Percentiles rank a stretch among this genome's conserved stretches.
These are phyloP conservation scores for Hippophae gyantsensis DNA, from an alignment of 306 rosid genomes.

Conservation along the genomic window DNA sequence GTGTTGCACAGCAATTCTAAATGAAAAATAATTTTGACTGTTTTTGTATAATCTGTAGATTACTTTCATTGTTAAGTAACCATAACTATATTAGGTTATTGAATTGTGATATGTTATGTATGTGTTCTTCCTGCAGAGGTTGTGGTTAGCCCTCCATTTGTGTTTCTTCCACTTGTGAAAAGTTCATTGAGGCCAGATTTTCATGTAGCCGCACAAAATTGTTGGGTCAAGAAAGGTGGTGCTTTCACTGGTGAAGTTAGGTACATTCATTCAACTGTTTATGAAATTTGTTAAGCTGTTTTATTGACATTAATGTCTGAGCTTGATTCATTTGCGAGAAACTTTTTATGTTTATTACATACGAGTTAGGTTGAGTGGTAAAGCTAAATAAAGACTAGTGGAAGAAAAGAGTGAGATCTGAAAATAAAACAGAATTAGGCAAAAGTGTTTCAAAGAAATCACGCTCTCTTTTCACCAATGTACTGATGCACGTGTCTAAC, in stretches of 20 bases:
- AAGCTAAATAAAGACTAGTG: too few species aligned
- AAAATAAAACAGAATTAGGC: too few species aligned
- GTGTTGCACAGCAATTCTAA: too few species aligned
- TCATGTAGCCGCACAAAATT: conserved; percentile 74
- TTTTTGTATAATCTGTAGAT: background rate
- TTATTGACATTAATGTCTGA: background rate
- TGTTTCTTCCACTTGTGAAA: conserved; percentile 55
- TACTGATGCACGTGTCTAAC: too few species aligned
- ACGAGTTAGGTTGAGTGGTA: too few species aligned
- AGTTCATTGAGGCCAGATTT: conserved; percentile 52
- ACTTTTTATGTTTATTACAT: background rate
- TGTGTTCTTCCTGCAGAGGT: conserved; percentile 40
- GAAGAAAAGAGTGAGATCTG: too few species aligned
- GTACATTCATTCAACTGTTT: conserved; percentile 23
- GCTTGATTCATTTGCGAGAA: background rate
- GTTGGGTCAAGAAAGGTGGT: conserved; percentile 86
- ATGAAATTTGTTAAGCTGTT: background rate
- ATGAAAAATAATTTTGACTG: background rate
- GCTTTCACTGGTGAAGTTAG: conserved; percentile 84
- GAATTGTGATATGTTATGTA: background rate
- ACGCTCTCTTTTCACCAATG: too few species aligned
- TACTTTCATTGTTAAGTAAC: background rate
- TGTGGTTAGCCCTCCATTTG: conserved; percentile 81
- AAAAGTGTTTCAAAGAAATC: too few species aligned
- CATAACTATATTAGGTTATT: background rate